Base-by-base conservation (phyloP, 2,329 filamentous ascomycete genomes). In the Biscogniauxia marginata region DNA sequence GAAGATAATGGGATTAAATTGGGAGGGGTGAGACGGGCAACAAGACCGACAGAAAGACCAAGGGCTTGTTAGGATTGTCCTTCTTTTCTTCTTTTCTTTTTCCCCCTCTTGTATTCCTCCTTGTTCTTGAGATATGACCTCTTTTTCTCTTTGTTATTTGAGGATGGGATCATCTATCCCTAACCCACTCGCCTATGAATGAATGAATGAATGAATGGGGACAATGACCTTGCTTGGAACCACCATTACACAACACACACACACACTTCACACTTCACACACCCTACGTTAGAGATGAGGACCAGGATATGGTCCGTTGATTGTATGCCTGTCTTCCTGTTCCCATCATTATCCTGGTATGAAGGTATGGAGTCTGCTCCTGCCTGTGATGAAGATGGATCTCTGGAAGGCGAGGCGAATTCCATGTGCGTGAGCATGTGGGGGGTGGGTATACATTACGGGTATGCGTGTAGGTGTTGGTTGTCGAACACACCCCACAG, bases 41-140 rank as follows among this genome's bases (percentile, higher is more conserved):
- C 53, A 49, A 58, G 53, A 63, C 56, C 56, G 56, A 62, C 56
- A 62, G 57, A 63, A 50, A 52, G 54, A 64, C 60, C 49, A 65
- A 65, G 63, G 62, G 62, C 63, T 65, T 65, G 63, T 65, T 64
- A 44, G 58, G 58, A 65, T 65, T 65, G 63, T 64, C 48, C 16
- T 49, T 49, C 30, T 50, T 34, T 46, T 45, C 21, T 22, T 30
- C n/a, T n/a, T 52, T 30, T 39, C 11, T 24, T 53, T 34, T 22
- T 20, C 63, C 54, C 55, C 52, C 23, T 49, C 44, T 39, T 23
- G 34, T 24, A 23, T 39, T 48, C 44, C 43, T 49, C 23, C 25
- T 23, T 50, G 18, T 46, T 23, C 23, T 49, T 49, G 30, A 39
- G 50, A 57, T 56, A 58, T 64, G 61, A 64, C 63, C 56, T 54